These are phyloP conservation scores for Ilyonectria mors-panacis DNA, from an alignment of 2,329 filamentous ascomycete species.

Conservation along the genomic window DNA sequence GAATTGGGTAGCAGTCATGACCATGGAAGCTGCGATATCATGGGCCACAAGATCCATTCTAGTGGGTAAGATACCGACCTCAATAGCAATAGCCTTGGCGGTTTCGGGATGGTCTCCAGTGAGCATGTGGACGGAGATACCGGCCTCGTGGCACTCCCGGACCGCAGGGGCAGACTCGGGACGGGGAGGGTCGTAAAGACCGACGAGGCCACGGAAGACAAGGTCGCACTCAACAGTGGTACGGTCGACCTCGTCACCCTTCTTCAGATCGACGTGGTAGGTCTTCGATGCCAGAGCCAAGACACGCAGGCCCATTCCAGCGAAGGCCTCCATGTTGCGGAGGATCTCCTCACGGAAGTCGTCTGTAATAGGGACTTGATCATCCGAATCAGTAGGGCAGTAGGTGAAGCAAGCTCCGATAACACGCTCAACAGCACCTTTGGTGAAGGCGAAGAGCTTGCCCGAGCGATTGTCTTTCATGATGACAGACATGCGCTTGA, in stretches of 20 bases:
- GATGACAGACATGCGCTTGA: conserved; percentile 85
- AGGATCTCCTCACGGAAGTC: conserved; percentile 71
- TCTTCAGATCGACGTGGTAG: conserved; percentile 47
- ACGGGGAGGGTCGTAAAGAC: conserved; percentile 81
- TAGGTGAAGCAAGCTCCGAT: conserved; percentile 74
- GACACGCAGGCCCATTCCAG: conserved; percentile 77
- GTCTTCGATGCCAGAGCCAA: conserved; percentile 74
- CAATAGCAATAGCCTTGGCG: conserved; percentile 73
- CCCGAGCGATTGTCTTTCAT: conserved; percentile 62
- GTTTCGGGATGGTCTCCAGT: conserved; percentile 79
- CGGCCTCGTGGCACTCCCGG: conserved; percentile 70
- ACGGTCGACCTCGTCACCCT: conserved; percentile 64
- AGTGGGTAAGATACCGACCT: conserved; percentile 73
- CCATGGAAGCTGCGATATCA: conserved; percentile 72
- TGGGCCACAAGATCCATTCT: conserved; percentile 66
- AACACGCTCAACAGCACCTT: conserved; percentile 79
- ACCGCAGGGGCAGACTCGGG: conserved; percentile 75
- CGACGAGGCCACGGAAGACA: conserved; percentile 77
- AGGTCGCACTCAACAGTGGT: conserved; percentile 73
- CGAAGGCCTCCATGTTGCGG: conserved; percentile 78
- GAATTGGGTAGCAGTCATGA: conserved; percentile 77
- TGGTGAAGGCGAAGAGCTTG: conserved; percentile 69
- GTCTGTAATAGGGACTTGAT: conserved; percentile 63
- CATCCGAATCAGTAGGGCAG: conserved; percentile 58
- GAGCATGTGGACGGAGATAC: conserved; percentile 78